Base-by-base conservation (phyloP, 2,329 filamentous ascomycete genomes). In the Bipolaris victoriae region DNA sequence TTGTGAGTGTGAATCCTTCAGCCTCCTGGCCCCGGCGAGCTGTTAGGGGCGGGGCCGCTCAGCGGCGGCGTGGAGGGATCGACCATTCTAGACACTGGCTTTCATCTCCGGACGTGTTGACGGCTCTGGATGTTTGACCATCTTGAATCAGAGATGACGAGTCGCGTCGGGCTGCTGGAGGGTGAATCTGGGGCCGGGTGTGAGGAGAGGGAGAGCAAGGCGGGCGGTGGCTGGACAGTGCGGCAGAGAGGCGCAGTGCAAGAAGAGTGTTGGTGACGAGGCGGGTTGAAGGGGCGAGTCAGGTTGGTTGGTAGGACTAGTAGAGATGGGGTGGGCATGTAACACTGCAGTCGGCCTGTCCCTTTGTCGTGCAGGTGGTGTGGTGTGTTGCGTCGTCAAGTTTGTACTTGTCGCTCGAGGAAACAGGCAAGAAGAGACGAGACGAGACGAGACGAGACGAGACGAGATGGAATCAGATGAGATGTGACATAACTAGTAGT, bases 31-130 rank as follows among this genome's bases (percentile, higher is more conserved):
- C 44, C 33, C 47, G 26, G 54, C 54, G 49, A 43, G 11, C 31
- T 47, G 16, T 20, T 47, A 57, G 54, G 43, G 54, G 54, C 47
- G 54, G 54, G 54, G 49, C 54, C 31, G 54, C 49, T 29, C 44
- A 39, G 45, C 46, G 49, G 46, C 54, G 36, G 54, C 43, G 50
- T 44, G 54, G 49, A 44, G 47, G 24, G 54, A 53, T 53, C 50
- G 31, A 47, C 41, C 41, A 53, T 57, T 57, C 54, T 53, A 57
- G 54, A 49, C 54, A 33, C 43, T 40, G 16, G 36, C 49, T 45
- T 26, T 57, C 54, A 57, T 57, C 51, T 57, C 49, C 49, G 54
- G 45, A 37, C 20, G 20, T 31, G 40, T 22, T 44, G 35, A 31
- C 15, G 22, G 53, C 43, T 37, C 39, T 35, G 35, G 44, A 49